Conservation (phyloP, 73 alveolate genomes). For the Paramecium tetraurelia region DNA sequence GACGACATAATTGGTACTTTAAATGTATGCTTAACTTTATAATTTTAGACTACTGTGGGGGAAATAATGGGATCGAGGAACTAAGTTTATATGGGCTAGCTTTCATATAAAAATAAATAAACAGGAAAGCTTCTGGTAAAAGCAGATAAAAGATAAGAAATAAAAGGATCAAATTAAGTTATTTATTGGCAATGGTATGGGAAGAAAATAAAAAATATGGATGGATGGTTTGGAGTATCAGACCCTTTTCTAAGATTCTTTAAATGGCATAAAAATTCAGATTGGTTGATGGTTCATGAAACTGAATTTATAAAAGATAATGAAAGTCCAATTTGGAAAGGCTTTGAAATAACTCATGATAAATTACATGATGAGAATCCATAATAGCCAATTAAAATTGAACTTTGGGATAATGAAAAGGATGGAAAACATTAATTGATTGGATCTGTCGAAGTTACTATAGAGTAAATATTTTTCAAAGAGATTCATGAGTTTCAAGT, state of each 20-base stretch:
- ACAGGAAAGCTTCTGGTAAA: conserved; percentile 46
- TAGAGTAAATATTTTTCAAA: conserved; percentile 19
- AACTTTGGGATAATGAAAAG: conserved; percentile 63
- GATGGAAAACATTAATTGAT: conserved; percentile 61
- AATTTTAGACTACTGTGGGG: conserved; percentile 25
- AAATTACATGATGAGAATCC: conserved; percentile 64
- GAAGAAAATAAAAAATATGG: not conserved
- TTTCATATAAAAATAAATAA: not conserved
- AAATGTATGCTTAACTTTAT: not conserved
- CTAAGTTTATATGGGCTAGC: not conserved
- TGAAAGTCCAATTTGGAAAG: conserved; percentile 22
- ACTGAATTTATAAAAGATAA: conserved; percentile 49
- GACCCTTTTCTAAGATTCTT: conserved; percentile 25
- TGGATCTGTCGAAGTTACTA: conserved; percentile 44
- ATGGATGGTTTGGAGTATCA: conserved; percentile 12
- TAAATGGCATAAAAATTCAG: not conserved
- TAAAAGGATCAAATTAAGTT: not conserved
- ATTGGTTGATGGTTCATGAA: not conserved
- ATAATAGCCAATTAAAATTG: conserved; percentile 55
- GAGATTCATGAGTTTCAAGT: not conserved
- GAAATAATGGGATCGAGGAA: conserved; percentile 61
- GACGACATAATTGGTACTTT: not conserved
- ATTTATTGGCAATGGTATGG: conserved; percentile 30
- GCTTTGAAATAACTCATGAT: not conserved
- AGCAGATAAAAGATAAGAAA: conserved; percentile 37